These are phyloP conservation scores for Cinchona pubescens DNA, from an alignment of 257 asterid genomes.

Conservation along the genomic window DNA sequence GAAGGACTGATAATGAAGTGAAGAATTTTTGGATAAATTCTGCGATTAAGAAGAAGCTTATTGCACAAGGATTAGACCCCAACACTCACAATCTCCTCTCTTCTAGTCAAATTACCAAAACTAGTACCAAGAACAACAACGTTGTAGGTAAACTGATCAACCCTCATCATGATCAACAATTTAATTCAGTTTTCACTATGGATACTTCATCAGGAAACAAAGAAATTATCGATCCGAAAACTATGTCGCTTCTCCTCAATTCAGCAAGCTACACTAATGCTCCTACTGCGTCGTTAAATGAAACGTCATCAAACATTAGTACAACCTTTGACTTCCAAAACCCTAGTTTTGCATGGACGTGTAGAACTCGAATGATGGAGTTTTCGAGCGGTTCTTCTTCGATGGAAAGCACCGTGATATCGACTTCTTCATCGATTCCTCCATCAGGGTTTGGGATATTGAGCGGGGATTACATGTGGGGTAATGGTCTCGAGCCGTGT, in stretches of 20 bases:
- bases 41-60: slow-evolving; percentile 77
- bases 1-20: slow-evolving; percentile 90
- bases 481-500: slow-evolving; percentile 14
- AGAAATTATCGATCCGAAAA: slow-evolving; percentile 23
- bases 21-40: slow-evolving; percentile 98
- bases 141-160: not conserved
- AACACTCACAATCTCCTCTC: slow-evolving; percentile 86
- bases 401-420: slow-evolving; percentile 24
- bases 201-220: slow-evolving; percentile 32
- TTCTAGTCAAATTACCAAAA: slow-evolving; percentile 15
- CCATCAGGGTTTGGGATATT: slow-evolving; percentile 28
- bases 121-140: not conserved
- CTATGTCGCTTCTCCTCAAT: not conserved
- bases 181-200: slow-evolving; percentile 42
- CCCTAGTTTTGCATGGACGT: slow-evolving; percentile 26
- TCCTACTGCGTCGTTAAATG: slow-evolving; percentile 11
- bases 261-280: not conserved
- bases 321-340: slow-evolving; percentile 23
- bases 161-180: slow-evolving; percentile 6
- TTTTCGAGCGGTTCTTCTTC: slow-evolving; percentile 32
- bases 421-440: slow-evolving; percentile 19
- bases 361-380: slow-evolving; percentile 21
- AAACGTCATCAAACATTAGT: not conserved
- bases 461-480: slow-evolving; percentile 32
- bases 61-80: slow-evolving; percentile 90